Conservation (phyloP, 2,329 filamentous ascomycete species). For the Paecilomyces formosus region DNA sequence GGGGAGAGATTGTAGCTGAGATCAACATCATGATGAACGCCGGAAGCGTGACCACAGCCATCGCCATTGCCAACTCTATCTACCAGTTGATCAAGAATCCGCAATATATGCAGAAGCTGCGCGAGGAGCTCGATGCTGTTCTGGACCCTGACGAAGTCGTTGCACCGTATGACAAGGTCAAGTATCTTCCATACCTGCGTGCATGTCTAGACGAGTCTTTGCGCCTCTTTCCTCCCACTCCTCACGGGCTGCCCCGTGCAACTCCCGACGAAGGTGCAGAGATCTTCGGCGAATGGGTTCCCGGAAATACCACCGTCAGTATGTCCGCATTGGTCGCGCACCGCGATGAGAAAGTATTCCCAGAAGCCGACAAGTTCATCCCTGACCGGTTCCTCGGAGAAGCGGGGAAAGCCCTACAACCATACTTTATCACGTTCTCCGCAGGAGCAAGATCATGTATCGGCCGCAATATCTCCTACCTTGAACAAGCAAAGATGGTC, state of each 20-base stretch:
- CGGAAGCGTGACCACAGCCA: conserved; percentile 44
- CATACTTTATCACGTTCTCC: conserved; percentile 32
- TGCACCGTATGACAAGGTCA: conserved; percentile 43
- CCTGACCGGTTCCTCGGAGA: conserved; percentile 36
- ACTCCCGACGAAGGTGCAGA: conserved; percentile 39
- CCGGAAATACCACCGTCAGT: conserved; percentile 35
- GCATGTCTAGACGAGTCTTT: conserved; percentile 47
- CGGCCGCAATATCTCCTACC: conserved; percentile 32
- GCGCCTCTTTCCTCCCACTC: conserved; percentile 38
- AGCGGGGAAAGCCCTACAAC: conserved; percentile 25
- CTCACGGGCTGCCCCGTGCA: conserved; percentile 37
- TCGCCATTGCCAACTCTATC: conserved; percentile 45
- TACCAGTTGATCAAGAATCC: conserved; percentile 45
- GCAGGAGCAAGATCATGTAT: conserved; percentile 29
- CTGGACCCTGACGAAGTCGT: conserved; percentile 35
- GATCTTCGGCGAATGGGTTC: conserved; percentile 21
- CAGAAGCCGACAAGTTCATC: conserved; percentile 24
- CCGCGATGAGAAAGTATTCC: conserved; percentile 25
- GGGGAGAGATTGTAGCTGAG: conserved; percentile 51
- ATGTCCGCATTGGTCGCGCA: conserved; percentile 35
- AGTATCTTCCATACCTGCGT: conserved; percentile 45
- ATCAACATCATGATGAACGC: conserved; percentile 37
- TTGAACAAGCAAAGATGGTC: conserved; percentile 40
- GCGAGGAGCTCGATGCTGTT: conserved; percentile 37
- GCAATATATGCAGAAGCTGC: conserved; percentile 25